Base-by-base conservation (phyloP, 2,329 filamentous ascomycete species). In the Exophiala lecanii-corni region DNA sequence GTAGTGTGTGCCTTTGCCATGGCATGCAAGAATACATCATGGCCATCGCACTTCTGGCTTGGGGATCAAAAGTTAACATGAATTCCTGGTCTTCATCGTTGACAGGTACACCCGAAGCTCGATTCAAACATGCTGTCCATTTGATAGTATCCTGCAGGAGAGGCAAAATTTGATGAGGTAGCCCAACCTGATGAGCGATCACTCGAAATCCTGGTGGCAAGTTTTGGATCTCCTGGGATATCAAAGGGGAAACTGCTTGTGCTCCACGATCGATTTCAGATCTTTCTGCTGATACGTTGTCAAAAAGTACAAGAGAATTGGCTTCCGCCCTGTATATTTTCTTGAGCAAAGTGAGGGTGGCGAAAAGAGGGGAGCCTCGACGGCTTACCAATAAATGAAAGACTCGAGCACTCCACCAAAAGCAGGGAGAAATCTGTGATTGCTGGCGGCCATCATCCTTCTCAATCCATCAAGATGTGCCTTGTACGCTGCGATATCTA, bases 251-350 rank as follows among this genome's bases (percentile, higher is more conserved):
- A 25, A 42, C 44, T 4, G 41, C 44, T 12, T 45, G 37, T 9
- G 20, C 19, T 3, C 26, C 34, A 30, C 43, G 39, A 7, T 42
- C 25, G 12, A 47, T 33, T 17, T 19, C 30, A 17, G 9, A 19
- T 2, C 25, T 21, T 4, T 26, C 18, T 9, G 17, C 6, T n/a
- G 19, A n/a, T n/a, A n/a, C n/a, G n/a, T 47, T 26, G 15, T 41
- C 48, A 19, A 50, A 50, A 23, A 50, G 26, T 15, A 50, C 34
- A 15, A 50, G 37, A 18, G 43, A 43, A 23, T 50, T 50, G 12
- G 43, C 47, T 40, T 50, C 44, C 3, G 48, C 48, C 48, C 48
- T 50, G 20, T 15, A 34, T 15, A 5, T 9, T 23, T 12, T 34
- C 13, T 41, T 25, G 17, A 21, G n/a, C n/a, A n/a, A n/a, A n/a